A percentile compares a stretch with the other conserved stretches of the same genome.
These are phyloP conservation scores for Dioszegia crocea DNA, from an alignment of 768 basidiomycete genomes.

Conservation along the genomic window DNA sequence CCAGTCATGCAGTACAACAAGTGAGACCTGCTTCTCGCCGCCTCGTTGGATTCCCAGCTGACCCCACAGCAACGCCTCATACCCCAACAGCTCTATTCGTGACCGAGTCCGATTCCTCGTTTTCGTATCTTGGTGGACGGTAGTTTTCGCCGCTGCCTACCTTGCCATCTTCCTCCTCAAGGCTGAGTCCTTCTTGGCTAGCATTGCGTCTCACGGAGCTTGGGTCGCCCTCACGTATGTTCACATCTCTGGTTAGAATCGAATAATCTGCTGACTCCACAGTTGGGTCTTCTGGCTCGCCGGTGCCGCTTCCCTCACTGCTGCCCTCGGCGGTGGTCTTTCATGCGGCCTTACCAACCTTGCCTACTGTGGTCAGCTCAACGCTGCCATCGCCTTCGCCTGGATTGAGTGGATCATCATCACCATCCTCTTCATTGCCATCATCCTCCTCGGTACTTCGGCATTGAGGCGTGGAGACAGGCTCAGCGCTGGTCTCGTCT, in stretches of 20 bases:
- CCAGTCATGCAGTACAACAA: slow-evolving; percentile 24
- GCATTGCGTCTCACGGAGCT: slow-evolving; percentile 40
- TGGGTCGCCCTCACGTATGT: slow-evolving; percentile 46
- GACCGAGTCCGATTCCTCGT: slow-evolving; percentile 46
- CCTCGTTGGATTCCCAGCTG: no score
- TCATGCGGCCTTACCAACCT: slow-evolving; percentile 27
- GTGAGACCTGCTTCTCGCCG: no score
- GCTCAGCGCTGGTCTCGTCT: slow-evolving; percentile 22
- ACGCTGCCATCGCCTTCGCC: slow-evolving; percentile 49
- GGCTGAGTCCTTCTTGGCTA: slow-evolving; percentile 29
- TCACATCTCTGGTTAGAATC: neutral
- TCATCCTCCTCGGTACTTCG: slow-evolving; percentile 36
- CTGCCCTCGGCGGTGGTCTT: slow-evolving; percentile 42
- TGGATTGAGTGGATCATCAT: slow-evolving; percentile 50
- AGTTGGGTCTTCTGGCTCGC: slow-evolving; percentile 50
- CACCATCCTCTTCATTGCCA: slow-evolving; percentile 31
- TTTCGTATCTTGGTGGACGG: slow-evolving; percentile 49
- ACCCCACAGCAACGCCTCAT: slow-evolving; percentile 24
- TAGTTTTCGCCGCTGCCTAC: slow-evolving; percentile 44
- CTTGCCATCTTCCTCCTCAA: slow-evolving; percentile 38
- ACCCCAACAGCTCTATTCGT: slow-evolving; percentile 39
- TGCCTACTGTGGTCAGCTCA: slow-evolving; percentile 48
- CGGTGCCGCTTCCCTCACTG: slow-evolving; percentile 39
- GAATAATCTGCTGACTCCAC: neutral
- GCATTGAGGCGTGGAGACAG: slow-evolving; percentile 43